phyloP scores from a whole-genome alignment of 495 filamentous ascomycete species.

The Trichodelitschia bisporula region DNA sequence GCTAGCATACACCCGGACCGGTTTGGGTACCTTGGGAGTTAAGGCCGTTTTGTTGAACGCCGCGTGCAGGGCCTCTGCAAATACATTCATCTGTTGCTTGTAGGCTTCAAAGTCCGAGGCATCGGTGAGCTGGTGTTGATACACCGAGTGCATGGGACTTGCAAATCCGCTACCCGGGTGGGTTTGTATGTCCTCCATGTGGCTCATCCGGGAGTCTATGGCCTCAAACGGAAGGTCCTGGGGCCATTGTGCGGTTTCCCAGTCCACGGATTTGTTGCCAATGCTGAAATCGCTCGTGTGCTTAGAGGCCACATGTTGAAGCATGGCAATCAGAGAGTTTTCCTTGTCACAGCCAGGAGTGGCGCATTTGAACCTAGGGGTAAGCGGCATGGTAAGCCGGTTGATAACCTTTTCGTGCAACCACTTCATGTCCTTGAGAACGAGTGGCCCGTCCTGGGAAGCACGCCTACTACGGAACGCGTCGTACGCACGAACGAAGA shows the following conservation, averaged over 20 bases:
- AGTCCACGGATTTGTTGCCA: conserved; percentile 44
- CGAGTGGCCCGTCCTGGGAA: conserved; percentile 26
- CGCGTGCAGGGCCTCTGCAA: conserved; percentile 8
- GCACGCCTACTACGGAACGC: not conserved
- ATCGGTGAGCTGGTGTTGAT: conserved; percentile 4
- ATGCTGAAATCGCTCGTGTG: conserved; percentile 42
- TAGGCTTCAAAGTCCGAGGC: conserved; percentile 16
- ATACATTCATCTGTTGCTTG: conserved; percentile 7
- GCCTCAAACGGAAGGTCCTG: conserved; percentile 36
- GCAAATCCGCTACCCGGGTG: conserved; percentile 9
- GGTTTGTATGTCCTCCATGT: conserved; percentile 12
- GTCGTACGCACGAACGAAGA: too few relatives aligned
- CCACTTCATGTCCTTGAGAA: conserved; percentile 70
- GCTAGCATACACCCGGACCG: conserved; percentile 34
- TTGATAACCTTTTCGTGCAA: conserved; percentile 54
- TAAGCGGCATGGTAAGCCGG: conserved; percentile 29
- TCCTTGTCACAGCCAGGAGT: conserved; percentile 30
- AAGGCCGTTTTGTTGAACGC: conserved; percentile 20
- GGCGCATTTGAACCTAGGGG: conserved; percentile 24
- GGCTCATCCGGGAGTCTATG: conserved; percentile 17
- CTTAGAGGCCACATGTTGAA: conserved; percentile 63
- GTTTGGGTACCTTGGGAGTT: conserved; percentile 26
- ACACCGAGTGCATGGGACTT: conserved; percentile 1
- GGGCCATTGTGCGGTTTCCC: conserved; percentile 54
- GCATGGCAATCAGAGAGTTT: conserved; percentile 50